Conservation (phyloP, 306 rosid species). For the Corylus avellana region DNA sequence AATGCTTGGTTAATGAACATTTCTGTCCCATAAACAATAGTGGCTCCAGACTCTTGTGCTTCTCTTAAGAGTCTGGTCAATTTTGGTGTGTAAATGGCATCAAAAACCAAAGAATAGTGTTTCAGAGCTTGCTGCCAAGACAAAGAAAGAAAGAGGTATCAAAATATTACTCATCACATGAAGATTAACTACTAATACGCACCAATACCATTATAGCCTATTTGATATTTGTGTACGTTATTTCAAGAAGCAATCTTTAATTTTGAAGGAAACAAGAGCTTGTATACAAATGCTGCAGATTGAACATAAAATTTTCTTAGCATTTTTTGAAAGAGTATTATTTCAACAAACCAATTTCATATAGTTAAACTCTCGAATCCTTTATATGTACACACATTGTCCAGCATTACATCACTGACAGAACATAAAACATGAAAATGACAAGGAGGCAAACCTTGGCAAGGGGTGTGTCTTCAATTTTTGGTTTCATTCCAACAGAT, state of each 20-base stretch:
- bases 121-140: slow-evolving; percentile 52
- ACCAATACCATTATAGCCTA: not conserved
- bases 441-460: slow-evolving; percentile 45
- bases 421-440: not conserved
- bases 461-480: slow-evolving; percentile 40
- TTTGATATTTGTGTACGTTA: not conserved
- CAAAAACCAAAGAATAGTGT: slow-evolving; percentile 64
- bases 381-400: not conserved
- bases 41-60: slow-evolving; percentile 60
- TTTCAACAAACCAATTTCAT: not conserved
- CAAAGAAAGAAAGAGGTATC: not conserved
- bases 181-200: not conserved
- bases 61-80: slow-evolving; percentile 67
- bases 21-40: slow-evolving; percentile 58
- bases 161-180: not conserved
- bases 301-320: not conserved
- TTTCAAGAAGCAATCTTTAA: not conserved
- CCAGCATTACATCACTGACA: not conserved
- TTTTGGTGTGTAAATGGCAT: slow-evolving; percentile 68
- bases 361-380: not conserved
- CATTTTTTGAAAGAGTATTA: not conserved
- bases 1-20: slow-evolving; percentile 76
- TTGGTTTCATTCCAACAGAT: slow-evolving; percentile 64
- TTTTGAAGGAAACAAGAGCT: not conserved
- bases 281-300: not conserved